These are phyloP conservation scores for Euphorbia tirucalli DNA, from an alignment of 345 rosid species.

Conservation along the genomic window DNA sequence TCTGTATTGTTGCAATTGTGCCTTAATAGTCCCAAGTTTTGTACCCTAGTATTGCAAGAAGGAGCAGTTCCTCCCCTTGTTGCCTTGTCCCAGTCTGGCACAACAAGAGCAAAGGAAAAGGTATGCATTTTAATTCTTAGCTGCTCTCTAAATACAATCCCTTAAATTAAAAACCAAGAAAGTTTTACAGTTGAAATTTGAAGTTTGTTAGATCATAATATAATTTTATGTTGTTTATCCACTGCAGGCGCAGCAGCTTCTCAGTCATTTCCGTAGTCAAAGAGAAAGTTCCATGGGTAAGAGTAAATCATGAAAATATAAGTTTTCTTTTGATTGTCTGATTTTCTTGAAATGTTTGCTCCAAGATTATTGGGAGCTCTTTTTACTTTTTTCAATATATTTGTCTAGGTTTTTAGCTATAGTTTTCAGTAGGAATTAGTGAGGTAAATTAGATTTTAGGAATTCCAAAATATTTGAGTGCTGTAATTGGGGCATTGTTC, in stretches of 20 bases:
- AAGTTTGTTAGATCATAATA: too few species aligned
- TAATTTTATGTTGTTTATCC: conserved; percentile 24
- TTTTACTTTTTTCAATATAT: conserved; percentile 9
- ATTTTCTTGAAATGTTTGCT: conserved; percentile 16
- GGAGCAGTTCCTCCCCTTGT: conserved; percentile 97
- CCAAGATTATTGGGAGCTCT: conserved; percentile 2
- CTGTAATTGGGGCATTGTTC: conserved; percentile 1
- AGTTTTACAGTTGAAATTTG: conserved; percentile 6
- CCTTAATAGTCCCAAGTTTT: conserved; percentile 71
- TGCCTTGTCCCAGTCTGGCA: conserved; percentile 87
- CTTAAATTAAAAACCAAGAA: not conserved
- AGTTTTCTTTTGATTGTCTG: conserved; percentile 13
- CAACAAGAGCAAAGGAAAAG: conserved; percentile 95
- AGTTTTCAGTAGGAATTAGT: conserved; percentile 4
- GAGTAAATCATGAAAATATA: conserved; percentile 42
- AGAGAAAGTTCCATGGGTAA: conserved; percentile 63
- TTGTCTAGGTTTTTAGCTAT: conserved; percentile 14
- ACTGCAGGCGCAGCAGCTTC: conserved; percentile 86
- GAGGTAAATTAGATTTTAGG: conserved; percentile 3
- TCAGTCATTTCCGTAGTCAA: conserved; percentile 88
- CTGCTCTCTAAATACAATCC: not conserved
- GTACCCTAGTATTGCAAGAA: conserved; percentile 87
- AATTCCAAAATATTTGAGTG: conserved; percentile 22
- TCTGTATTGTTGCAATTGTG: conserved; percentile 81
- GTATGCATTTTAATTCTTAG: conserved; percentile 42